Evolutionary conservation across 768 basidiomycete genomes (phyloP), one percentile per base, ranked within the genome.

Genomic region (Chiua virens): DNA sequence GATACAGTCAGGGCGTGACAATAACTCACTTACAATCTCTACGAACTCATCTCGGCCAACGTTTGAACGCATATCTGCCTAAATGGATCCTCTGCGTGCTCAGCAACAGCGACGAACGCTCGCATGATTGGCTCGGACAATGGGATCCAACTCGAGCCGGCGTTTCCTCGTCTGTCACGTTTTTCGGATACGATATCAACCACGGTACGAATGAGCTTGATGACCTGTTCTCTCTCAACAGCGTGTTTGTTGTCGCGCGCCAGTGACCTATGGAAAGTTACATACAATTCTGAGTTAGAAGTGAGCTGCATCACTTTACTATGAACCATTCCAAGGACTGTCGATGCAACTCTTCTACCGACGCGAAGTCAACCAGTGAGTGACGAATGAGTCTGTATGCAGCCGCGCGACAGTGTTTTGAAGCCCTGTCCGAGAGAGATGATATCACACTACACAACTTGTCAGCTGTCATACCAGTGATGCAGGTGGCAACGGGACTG

Each of bases 31-130:
- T 30, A 42, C 23, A 32, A 41, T 34, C 47, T 34, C 52, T 41
- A 67, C 89, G 58, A 56, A 95, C 95, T 73, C 45, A 98, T 89
- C 74, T 98, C 97, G 0, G 89, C 80, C 47, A 99, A 70, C 0
- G 92, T 97, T 68, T 94, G 85, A 28, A 98, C 77, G 41, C 86
- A 90, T 43, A 92, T 82, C 1, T 80, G 75, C 50, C 88, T 78
- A 62, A 98, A 89, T 1, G 89, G 86, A 61, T 98, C 97, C 57
- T 98, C 97, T 10, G 81, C 77, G 50, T 92, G 89, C 66, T 99
- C 97, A 0, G 95, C 93, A 13, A 97, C 82, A 9, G 95, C 91
- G 36, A 98, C 83, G n/a, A 98, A 72, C 11, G 92, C 89, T 28
- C 97, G 82, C 73, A 98, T 82, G 45, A 93, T 79, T 25, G 84